Percentiles rank a stretch among this genome's conserved stretches.
Conservation (phyloP, 2,329 filamentous ascomycete genomes). For the Penicillium aurantiogriseum region DNA sequence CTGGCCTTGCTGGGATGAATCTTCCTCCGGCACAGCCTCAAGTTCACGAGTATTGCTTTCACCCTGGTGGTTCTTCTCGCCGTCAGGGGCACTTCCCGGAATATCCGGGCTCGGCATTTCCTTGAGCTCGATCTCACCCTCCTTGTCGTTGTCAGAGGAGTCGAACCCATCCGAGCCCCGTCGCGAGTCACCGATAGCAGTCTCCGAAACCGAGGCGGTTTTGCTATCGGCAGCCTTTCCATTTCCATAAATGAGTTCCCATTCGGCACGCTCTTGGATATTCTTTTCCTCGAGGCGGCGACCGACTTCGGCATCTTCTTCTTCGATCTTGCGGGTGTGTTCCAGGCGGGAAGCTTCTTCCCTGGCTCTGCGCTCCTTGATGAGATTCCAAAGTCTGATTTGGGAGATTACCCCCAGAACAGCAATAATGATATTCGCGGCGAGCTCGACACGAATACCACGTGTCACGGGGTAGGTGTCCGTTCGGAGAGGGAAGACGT, state of each 20-base stretch:
- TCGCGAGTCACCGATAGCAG: constrained; percentile 24
- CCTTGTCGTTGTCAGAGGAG: constrained; percentile 24
- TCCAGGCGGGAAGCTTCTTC: constrained; percentile 49
- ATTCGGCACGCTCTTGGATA: constrained; percentile 52
- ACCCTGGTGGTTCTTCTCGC: constrained; percentile 9
- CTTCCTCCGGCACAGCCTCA: constrained; percentile 17
- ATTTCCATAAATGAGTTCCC: constrained; percentile 76
- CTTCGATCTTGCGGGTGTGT: constrained; percentile 55
- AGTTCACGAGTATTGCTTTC: constrained; percentile 2
- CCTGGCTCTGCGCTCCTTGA: constrained; percentile 55
- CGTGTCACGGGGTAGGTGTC: constrained; percentile 81
- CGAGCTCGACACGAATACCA: constrained; percentile 82
- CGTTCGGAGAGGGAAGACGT: constrained; percentile 74
- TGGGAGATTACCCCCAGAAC: constrained; percentile 79
- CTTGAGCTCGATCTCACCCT: constrained; percentile 22
- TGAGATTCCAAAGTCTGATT: constrained; percentile 78
- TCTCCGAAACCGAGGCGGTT: constrained; percentile 30
- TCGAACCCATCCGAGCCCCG: constrained; percentile 18
- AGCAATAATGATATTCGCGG: constrained; percentile 70
- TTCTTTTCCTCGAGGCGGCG: constrained; percentile 53
- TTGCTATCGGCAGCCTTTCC: constrained; percentile 41
- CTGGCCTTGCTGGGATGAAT: neutral
- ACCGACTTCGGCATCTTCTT: constrained; percentile 69
- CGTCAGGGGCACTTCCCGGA: constrained; percentile 23
- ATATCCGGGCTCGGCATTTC: constrained; percentile 22